Percentiles rank a stretch among this genome's conserved stretches.
These are phyloP conservation scores for Ogataea philodendri DNA, from an alignment of 805 yeast species.

Conservation along the genomic window DNA sequence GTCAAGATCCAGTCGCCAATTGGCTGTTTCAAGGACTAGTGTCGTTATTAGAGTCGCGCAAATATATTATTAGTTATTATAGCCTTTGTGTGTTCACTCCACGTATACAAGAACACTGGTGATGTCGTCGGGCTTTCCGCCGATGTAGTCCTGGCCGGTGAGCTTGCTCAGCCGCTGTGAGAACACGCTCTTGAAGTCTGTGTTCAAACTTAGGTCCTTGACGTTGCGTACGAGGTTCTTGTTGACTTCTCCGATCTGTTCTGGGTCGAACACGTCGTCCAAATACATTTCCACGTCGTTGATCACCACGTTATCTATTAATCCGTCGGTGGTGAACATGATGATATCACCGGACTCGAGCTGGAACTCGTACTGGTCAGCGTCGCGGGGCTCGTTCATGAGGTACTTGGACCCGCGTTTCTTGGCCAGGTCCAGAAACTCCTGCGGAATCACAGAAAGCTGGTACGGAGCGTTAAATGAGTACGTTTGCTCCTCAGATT, in stretches of 20 bases:
- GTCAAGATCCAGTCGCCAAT: conserved; percentile 49
- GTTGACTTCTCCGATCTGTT: conserved; percentile 46
- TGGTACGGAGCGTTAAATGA: conserved; percentile 92
- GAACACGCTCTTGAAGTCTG: conserved; percentile 77
- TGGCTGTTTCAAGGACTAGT: conserved; percentile 36
- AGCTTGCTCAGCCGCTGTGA: conserved; percentile 70
- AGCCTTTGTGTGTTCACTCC: conserved; percentile 18
- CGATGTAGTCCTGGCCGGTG: conserved; percentile 68
- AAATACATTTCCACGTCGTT: conserved; percentile 71
- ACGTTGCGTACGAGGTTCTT: conserved; percentile 63
- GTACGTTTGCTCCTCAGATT: conserved; percentile 77
- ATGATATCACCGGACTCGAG: conserved; percentile 71
- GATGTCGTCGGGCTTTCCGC: conserved; percentile 96
- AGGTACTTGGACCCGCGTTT: conserved; percentile 60
- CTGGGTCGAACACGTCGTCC: conserved; percentile 47
- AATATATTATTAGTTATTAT: not conserved
- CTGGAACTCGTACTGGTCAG: conserved; percentile 66
- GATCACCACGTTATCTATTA: conserved; percentile 77
- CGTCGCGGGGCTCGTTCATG: conserved; percentile 64
- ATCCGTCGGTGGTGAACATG: conserved; percentile 90
- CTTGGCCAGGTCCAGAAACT: conserved; percentile 51
- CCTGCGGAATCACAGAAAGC: conserved; percentile 75
- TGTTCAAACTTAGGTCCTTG: conserved; percentile 65
- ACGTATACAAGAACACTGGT: conserved; percentile 77
- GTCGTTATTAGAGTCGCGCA: not conserved